Percentiles rank a stretch among this genome's conserved stretches.
Conservation (phyloP, 2,329 filamentous ascomycete genomes). For the Phyllosticta citrichinensis region DNA sequence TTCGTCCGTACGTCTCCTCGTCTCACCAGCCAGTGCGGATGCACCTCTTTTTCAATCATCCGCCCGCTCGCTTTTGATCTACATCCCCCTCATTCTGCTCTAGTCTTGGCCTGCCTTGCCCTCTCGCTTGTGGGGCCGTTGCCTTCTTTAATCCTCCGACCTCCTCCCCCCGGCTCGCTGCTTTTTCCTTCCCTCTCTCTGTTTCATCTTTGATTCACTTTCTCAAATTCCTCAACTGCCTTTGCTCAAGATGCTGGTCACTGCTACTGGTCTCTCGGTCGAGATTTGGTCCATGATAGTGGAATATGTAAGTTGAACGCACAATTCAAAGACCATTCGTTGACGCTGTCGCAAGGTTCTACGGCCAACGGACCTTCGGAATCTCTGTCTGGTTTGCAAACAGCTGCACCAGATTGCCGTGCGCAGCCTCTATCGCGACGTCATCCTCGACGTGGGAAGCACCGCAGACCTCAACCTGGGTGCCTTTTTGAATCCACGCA, state of each 20-base stretch:
- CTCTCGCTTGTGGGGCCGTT: neutral
- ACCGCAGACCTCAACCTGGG: constrained; percentile 34
- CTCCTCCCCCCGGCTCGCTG: neutral
- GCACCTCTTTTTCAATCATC: neutral
- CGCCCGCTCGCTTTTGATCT: neutral
- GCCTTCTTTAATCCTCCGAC: neutral
- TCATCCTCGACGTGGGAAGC: constrained; percentile 38
- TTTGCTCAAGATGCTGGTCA: constrained; percentile 19
- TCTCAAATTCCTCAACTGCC: neutral
- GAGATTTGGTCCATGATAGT: constrained; percentile 18
- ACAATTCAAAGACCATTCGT: neutral
- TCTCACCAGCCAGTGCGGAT: neutral
- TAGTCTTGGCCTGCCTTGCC: neutral
- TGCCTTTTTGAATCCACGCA: constrained; percentile 36
- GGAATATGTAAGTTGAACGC: constrained; percentile 7
- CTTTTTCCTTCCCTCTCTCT: neutral
- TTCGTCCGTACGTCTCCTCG: neutral
- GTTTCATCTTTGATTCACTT: neutral
- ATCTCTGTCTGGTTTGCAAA: constrained; percentile 37
- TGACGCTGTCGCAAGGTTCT: constrained; percentile 27
- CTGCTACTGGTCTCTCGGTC: constrained; percentile 26
- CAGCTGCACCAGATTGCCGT: constrained; percentile 38
- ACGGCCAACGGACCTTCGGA: constrained; percentile 39
- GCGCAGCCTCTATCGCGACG: constrained; percentile 36
- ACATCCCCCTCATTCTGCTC: neutral